These are phyloP conservation scores for Aschersonia sp. DNA, from an alignment of 2,329 filamentous ascomycete species.

Conservation along the genomic window DNA sequence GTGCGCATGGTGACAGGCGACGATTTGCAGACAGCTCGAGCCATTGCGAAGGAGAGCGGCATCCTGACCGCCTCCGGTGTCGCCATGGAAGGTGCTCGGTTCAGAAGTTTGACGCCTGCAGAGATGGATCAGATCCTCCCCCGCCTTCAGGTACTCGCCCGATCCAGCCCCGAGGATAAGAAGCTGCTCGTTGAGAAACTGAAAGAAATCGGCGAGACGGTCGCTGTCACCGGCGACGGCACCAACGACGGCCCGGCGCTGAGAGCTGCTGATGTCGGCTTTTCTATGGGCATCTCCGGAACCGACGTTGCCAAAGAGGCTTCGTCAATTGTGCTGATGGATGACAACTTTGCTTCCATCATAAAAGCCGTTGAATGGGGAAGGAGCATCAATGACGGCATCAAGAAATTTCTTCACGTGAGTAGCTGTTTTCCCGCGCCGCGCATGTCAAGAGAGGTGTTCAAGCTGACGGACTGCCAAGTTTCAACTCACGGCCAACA, in stretches of 20 bases:
- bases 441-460: background rate
- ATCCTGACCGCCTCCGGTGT: constrained; percentile 21
- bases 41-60: constrained; percentile 40
- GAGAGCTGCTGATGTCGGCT: constrained; percentile 51
- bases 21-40: constrained; percentile 35
- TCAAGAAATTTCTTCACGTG: constrained; percentile 52
- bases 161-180: constrained; percentile 46
- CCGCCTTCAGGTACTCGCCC: constrained; percentile 33
- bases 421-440: background rate
- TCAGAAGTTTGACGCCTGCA: background rate
- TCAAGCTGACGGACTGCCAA: background rate
- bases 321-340: constrained; percentile 50
- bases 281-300: constrained; percentile 54
- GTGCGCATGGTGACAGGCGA: constrained; percentile 44
- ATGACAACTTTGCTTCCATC: constrained; percentile 53
- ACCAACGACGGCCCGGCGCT: constrained; percentile 53
- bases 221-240: constrained; percentile 51
- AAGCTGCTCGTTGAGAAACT: constrained; percentile 37
- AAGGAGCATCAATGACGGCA: constrained; percentile 50
- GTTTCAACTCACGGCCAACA: constrained; percentile 58
- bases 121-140: constrained; percentile 39
- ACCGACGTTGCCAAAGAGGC: constrained; percentile 55
- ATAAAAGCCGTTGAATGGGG: constrained; percentile 55
- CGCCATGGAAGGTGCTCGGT: constrained; percentile 6
- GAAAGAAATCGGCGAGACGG: constrained; percentile 38